Evolutionary conservation across 257 asterid species (phyloP).

Genomic region (Avicennia marina): DNA sequence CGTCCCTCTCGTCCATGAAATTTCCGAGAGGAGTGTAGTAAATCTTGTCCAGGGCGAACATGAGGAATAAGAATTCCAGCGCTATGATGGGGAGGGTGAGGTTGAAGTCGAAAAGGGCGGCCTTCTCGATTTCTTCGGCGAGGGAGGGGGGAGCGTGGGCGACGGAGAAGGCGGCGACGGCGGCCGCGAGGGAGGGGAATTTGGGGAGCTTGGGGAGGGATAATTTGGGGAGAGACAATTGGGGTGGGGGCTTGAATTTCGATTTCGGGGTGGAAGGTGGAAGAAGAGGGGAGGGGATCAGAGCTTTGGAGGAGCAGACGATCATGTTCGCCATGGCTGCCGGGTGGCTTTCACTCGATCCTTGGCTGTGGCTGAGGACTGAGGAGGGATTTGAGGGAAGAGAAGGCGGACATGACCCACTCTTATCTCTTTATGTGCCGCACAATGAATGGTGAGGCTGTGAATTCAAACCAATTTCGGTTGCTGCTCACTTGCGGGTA

Average conservation of each 20-base stretch:
- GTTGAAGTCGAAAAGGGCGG: conserved; percentile 80
- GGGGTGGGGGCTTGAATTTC: conserved; percentile 26
- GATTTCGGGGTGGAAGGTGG: no score
- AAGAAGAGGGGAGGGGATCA: no score
- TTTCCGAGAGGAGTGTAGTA: conserved; percentile 80
- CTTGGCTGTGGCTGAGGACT: no score
- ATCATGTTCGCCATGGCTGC: no score
- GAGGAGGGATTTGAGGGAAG: no score
- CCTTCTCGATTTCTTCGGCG: conserved; percentile 75
- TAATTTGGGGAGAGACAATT: conserved; percentile 39
- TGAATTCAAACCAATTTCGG: no score
- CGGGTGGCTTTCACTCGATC: no score
- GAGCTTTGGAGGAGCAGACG: no score
- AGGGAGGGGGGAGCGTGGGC: conserved; percentile 69
- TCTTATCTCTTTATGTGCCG: no score
- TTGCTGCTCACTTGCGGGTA: no score
- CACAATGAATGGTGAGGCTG: no score
- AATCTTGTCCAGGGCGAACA: conserved; percentile 87
- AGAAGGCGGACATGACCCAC: no score
- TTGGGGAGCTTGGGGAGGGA: conserved; percentile 36
- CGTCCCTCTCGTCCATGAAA: conserved; percentile 91
- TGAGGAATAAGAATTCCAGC: conserved; percentile 64
- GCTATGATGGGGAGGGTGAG: conserved; percentile 83
- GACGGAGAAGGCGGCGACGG: conserved; percentile 50
- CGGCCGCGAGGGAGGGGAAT: conserved; percentile 53